These are phyloP conservation scores for Ramularia endophylla DNA, from an alignment of 2,329 filamentous ascomycete genomes.

Conservation along the genomic window DNA sequence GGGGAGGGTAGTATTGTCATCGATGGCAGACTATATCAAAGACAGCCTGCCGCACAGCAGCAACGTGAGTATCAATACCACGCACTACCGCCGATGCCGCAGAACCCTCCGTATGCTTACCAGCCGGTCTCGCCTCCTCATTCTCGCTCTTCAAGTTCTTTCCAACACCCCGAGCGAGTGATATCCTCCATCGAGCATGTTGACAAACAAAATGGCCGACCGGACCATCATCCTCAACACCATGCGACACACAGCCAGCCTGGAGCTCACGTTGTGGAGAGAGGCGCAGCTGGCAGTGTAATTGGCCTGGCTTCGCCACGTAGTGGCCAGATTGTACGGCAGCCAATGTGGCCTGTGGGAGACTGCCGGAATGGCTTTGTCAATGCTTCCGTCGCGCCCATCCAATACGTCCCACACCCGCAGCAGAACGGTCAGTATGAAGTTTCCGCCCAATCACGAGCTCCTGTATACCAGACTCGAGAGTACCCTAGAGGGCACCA, in stretches of 20 bases:
- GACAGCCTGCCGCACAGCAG: conserved; percentile 4
- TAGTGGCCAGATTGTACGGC: background rate
- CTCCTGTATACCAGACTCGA: background rate
- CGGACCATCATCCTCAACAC: background rate
- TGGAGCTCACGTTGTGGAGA: background rate
- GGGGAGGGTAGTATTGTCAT: conserved; percentile 11
- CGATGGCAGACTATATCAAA: conserved; percentile 11
- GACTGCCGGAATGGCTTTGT: conserved; percentile 9
- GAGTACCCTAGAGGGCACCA: conserved; percentile 1
- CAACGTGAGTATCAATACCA: background rate
- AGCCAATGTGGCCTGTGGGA: background rate
- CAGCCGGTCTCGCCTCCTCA: background rate
- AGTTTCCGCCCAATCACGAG: background rate
- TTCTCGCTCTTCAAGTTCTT: background rate
- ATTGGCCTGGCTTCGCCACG: background rate
- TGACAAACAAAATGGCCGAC: background rate
- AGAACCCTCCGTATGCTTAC: background rate
- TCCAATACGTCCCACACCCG: conserved; percentile 15
- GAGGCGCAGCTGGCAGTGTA: background rate
- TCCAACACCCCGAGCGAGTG: background rate
- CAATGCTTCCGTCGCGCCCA: conserved; percentile 19
- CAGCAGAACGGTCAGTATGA: conserved; percentile 6
- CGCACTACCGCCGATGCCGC: background rate
- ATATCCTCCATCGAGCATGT: background rate
- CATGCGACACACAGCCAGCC: background rate